Percentiles rank a stretch among this genome's conserved stretches.
Conservation (phyloP, 2,329 filamentous ascomycete species). For the Cercospora janseana region DNA sequence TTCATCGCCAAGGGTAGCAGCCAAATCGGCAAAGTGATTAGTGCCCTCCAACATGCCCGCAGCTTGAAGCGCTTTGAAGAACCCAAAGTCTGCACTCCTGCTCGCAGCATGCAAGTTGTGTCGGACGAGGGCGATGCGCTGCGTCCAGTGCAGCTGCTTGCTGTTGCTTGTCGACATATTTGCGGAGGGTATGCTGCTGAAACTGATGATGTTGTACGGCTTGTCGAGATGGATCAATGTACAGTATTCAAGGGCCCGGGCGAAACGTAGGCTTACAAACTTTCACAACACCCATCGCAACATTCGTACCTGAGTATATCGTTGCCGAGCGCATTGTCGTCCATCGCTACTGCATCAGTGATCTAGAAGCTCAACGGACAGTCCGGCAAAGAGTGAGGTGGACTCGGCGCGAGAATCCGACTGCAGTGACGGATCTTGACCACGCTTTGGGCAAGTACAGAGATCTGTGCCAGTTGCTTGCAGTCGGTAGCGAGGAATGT, state of each 20-base stretch:
- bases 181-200: not conserved
- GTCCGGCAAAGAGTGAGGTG: constrained; percentile 23
- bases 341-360: constrained; percentile 4
- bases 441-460: constrained; percentile 19
- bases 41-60: constrained; percentile 45
- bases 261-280: constrained; percentile 7
- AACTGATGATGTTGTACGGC: not conserved
- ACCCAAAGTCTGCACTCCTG: constrained; percentile 47
- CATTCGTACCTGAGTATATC: constrained; percentile 21
- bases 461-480: constrained; percentile 19
- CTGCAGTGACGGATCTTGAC: constrained; percentile 12
- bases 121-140: constrained; percentile 46
- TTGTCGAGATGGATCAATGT: constrained; percentile 10
- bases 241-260: constrained; percentile 8
- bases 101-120: constrained; percentile 48
- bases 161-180: constrained; percentile 30
- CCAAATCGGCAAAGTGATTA: constrained; percentile 47
- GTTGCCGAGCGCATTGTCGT: constrained; percentile 24
- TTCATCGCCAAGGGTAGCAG: constrained; percentile 43
- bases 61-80: constrained; percentile 50
- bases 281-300: constrained; percentile 9
- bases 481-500: constrained; percentile 32
- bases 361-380: constrained; percentile 20
- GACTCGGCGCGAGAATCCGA: constrained; percentile 11
- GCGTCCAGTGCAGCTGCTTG: constrained; percentile 47